Conservation (phyloP, 306 rosid species). For the Vigna radiata region DNA sequence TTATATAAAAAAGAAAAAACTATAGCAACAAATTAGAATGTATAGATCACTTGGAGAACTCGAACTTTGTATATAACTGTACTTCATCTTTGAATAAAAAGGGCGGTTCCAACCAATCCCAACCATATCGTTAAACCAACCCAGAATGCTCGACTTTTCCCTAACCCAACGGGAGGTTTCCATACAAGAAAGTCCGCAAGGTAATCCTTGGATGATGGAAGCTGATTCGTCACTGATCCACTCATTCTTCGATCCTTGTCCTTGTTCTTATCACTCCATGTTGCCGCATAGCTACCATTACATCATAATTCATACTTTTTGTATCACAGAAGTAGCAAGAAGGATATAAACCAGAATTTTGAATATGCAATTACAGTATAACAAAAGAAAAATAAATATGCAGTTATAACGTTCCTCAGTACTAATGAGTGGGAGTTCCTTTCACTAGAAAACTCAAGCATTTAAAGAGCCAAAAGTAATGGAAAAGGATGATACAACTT, state of each 20-base stretch:
- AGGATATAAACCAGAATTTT: neutral
- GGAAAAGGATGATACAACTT: conserved; percentile 3
- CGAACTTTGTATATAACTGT: conserved; percentile 21
- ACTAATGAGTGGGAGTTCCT: conserved; percentile 2
- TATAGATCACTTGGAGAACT: conserved; percentile 46
- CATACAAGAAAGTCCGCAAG: conserved; percentile 85
- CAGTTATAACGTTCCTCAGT: neutral
- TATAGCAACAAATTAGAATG: conserved; percentile 22
- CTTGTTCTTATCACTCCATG: conserved; percentile 92
- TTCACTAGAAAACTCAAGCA: neutral
- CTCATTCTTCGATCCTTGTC: conserved; percentile 58
- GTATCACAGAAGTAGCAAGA: conserved; percentile 4
- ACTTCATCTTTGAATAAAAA: conserved; percentile 74
- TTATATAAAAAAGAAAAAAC: conserved; percentile 34
- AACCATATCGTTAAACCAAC: conserved; percentile 84
- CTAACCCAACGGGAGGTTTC: conserved; percentile 84
- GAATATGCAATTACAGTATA: neutral
- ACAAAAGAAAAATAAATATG: neutral
- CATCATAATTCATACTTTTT: conserved; percentile 20
- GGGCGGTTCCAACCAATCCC: conserved; percentile 88
- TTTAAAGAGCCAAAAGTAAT: neutral
- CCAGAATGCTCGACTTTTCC: conserved; percentile 78
- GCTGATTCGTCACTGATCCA: conserved; percentile 71
- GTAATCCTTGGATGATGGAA: conserved; percentile 78
- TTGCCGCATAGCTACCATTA: conserved; percentile 76